These are phyloP conservation scores for Hymenoscyphus albidus DNA, from an alignment of 2,329 filamentous ascomycete species.

Conservation along the genomic window DNA sequence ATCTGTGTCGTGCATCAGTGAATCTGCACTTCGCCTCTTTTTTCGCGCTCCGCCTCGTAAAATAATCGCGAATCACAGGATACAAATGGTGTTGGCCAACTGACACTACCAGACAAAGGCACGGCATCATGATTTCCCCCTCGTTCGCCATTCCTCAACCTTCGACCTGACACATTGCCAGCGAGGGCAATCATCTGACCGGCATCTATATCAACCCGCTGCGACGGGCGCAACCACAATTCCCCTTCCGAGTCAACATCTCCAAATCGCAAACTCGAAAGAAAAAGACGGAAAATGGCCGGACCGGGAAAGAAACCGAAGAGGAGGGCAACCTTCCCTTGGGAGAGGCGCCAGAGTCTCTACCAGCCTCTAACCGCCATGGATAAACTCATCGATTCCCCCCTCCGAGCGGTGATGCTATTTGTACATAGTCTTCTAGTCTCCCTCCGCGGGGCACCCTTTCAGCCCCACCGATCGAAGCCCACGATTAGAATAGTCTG, in stretches of 20 bases:
- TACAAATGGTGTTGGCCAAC: background rate
- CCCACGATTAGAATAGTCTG: conserved; percentile 73
- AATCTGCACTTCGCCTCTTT: background rate
- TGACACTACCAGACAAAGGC: background rate
- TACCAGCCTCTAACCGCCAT: conserved; percentile 43
- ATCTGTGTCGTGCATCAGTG: background rate
- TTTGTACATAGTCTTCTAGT: conserved; percentile 62
- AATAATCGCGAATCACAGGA: background rate
- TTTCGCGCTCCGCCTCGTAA: background rate
- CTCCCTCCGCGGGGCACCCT: conserved; percentile 63
- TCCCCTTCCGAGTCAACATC: background rate
- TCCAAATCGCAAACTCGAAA: background rate
- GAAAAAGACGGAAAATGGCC: background rate
- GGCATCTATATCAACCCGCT: background rate
- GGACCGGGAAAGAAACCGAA: background rate
- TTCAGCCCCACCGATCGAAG: conserved; percentile 51
- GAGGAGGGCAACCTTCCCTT: conserved; percentile 18
- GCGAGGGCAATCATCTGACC: background rate
- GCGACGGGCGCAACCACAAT: background rate
- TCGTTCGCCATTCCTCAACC: background rate
- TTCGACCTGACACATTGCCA: conserved; percentile 1
- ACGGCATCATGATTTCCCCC: background rate
- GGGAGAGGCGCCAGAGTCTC: conserved; percentile 28
- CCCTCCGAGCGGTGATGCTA: conserved; percentile 60
- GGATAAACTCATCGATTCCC: conserved; percentile 64